Percentiles rank a stretch among this genome's conserved stretches.
Evolutionary conservation across 2,329 filamentous ascomycete genomes (phyloP).

Genomic region (Emericellopsis cladophorae): DNA sequence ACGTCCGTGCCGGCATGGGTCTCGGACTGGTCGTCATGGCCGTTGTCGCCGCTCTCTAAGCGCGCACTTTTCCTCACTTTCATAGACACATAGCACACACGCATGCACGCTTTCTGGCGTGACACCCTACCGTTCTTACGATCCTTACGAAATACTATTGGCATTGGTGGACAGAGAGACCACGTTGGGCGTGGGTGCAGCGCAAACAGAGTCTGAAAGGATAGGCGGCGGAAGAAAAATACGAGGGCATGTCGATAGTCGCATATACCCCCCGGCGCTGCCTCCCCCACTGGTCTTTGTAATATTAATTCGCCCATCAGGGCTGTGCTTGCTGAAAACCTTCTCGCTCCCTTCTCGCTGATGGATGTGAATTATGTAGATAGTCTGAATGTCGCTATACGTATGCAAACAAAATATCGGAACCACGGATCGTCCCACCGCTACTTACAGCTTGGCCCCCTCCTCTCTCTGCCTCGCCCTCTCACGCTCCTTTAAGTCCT

Average conservation of each 20-base stretch:
- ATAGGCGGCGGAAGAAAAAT: not conserved
- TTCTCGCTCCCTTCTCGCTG: too few relatives aligned
- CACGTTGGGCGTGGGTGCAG: constrained; percentile 3
- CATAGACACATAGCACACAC: constrained; percentile 1
- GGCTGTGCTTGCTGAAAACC: not conserved
- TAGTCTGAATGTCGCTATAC: too few relatives aligned
- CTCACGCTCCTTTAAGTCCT: constrained; percentile 58
- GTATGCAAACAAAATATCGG: too few relatives aligned
- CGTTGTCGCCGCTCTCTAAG: constrained; percentile 3
- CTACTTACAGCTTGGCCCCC: constrained; percentile 47
- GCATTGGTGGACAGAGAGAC: constrained; percentile 15
- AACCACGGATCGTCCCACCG: too few relatives aligned
- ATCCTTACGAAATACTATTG: constrained; percentile 37
- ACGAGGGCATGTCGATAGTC: not conserved
- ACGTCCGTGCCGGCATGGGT: not conserved
- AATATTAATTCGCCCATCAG: not conserved
- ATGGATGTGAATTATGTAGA: too few relatives aligned
- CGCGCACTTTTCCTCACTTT: not conserved
- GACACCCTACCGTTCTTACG: constrained; percentile 36
- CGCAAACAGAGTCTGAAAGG: too few relatives aligned
- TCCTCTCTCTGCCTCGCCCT: constrained; percentile 48
- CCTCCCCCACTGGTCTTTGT: not conserved
- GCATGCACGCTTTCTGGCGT: constrained; percentile 6
- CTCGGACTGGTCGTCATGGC: not conserved
- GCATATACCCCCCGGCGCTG: not conserved